Percentiles rank a stretch among this genome's conserved stretches.
Conservation (phyloP, 2,329 filamentous ascomycete genomes). For the Trichophyton mentagrophytes region DNA sequence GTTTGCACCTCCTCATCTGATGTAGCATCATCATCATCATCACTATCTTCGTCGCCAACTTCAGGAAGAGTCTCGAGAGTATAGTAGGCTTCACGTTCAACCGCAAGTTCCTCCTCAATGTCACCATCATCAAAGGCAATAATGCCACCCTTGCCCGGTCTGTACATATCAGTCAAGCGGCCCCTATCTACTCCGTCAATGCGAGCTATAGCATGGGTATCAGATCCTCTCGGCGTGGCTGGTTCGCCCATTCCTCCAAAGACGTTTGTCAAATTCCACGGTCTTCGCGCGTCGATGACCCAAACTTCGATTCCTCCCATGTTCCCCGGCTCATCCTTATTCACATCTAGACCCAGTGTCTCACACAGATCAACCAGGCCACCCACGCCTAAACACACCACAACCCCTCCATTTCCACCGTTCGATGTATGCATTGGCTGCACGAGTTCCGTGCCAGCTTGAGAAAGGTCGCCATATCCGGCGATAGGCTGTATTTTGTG, state of each 20-base stretch:
- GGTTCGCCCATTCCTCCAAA: constrained; percentile 58
- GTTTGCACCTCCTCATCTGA: constrained; percentile 35
- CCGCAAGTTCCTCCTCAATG: constrained; percentile 65
- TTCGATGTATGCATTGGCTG: constrained; percentile 72
- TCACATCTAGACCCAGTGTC: constrained; percentile 62
- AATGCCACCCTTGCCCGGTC: constrained; percentile 69
- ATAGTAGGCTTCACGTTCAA: constrained; percentile 70
- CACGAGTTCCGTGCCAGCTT: constrained; percentile 65
- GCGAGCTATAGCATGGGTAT: constrained; percentile 32
- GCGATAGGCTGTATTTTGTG: constrained; percentile 94
- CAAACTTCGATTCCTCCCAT: constrained; percentile 86
- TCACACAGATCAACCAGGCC: constrained; percentile 79
- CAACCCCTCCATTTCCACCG: constrained; percentile 75
- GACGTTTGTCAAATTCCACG: constrained; percentile 89
- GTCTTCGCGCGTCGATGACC: constrained; percentile 80
- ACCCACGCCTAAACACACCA: constrained; percentile 84
- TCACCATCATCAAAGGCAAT: constrained; percentile 95
- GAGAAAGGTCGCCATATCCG: constrained; percentile 79
- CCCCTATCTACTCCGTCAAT: constrained; percentile 59
- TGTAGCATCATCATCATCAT: constrained; percentile 46
- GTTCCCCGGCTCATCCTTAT: constrained; percentile 47
- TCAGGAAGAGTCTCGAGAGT: constrained; percentile 86
- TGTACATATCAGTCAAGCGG: constrained; percentile 57
- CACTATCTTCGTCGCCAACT: constrained; percentile 58
- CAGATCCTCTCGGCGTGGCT: not conserved